Base-by-base conservation (phyloP, 805 yeast genomes). In the Grigorovia jiainica region DNA sequence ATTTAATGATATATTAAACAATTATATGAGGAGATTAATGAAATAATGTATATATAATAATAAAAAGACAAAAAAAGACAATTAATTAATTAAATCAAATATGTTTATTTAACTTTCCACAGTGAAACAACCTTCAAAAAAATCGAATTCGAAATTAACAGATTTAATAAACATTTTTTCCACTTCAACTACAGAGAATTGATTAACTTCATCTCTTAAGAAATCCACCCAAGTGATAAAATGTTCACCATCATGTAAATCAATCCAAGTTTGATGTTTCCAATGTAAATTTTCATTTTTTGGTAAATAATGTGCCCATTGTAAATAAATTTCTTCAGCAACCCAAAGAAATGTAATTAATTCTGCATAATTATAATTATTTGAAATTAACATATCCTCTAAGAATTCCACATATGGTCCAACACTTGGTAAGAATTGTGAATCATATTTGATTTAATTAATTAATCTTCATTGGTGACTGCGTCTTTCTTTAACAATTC, bases 231-330 rank as follows among this genome's bases (percentile, higher is more conserved):
- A 75, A 3, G 47, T 52, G 34, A 64, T 59, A 43, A 75, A 75
- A 8, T 54, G 71, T 4, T 56, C 58, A 4, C 79, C 79, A 46
- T 71, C 68, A 47, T 75, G 79, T 39, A 75, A 54, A 36, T 57
- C 65, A 34, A 75, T 66, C 79, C 80, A 75, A 38, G 71, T 75
- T 37, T 68, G 64, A 44, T 68, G 58, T 46, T 70, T 72, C 65
- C 70, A 73, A 20, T 62, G 64, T 29, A 73, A 54, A 37, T 61
- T 51, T 1, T 49, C 43, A 1, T 57, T 43, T 25, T 51, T 54
- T 17, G 62, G 59, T 29, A 63, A 58, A 43, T 61, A 50, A 25
- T 69, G 64, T 1, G 77, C 78, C 80, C 79, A 75, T 19, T 67
- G 68, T 35, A 71, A 60, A 49, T 75, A 75, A 1, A 72, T 72